Conservation (phyloP, 345 rosid genomes). For the Rhizophora mangle region DNA sequence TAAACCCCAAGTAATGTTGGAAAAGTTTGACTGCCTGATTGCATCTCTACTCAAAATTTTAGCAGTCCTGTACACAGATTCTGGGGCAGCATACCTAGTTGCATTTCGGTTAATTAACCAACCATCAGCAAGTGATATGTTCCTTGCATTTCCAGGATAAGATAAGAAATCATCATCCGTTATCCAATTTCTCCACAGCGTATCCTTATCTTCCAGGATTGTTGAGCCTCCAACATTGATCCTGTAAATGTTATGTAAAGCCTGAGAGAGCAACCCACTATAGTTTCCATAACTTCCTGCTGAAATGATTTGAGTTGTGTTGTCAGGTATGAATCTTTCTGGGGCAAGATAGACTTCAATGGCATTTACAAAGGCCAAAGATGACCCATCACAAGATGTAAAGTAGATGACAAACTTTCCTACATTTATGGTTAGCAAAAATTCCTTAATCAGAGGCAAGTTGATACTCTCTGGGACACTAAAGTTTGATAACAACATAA, state of each 20-base stretch:
- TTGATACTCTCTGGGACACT: background rate
- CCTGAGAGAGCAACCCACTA: slow-evolving; percentile 16
- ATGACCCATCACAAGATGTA: slow-evolving; percentile 26
- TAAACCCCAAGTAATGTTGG: slow-evolving; percentile 48
- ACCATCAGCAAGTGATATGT: rapidly evolving
- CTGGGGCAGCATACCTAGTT: slow-evolving; percentile 35
- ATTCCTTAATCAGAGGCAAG: slow-evolving; percentile 5
- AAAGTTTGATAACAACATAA: slow-evolving; percentile 9
- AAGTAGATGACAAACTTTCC: slow-evolving; percentile 25
- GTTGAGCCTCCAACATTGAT: slow-evolving; percentile 43
- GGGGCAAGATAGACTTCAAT: slow-evolving; percentile 51
- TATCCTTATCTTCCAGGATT: slow-evolving; percentile 27
- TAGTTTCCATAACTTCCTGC: background rate
- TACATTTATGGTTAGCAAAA: background rate
- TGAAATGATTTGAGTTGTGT: background rate
- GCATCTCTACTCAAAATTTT: slow-evolving; percentile 17
- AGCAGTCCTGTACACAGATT: slow-evolving; percentile 39
- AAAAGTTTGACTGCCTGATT: background rate
- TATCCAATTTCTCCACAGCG: slow-evolving; percentile 41
- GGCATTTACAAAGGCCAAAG: slow-evolving; percentile 58
- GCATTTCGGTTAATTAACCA: slow-evolving; percentile 3
- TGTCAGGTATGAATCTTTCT: slow-evolving; percentile 17
- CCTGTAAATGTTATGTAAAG: slow-evolving; percentile 31
- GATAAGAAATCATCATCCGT: slow-evolving; percentile 30
- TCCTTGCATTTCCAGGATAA: slow-evolving; percentile 14